These are phyloP conservation scores for Mortierella sp. DNA, from an alignment of 371 early-diverging fungal genomes.

Conservation along the genomic window DNA sequence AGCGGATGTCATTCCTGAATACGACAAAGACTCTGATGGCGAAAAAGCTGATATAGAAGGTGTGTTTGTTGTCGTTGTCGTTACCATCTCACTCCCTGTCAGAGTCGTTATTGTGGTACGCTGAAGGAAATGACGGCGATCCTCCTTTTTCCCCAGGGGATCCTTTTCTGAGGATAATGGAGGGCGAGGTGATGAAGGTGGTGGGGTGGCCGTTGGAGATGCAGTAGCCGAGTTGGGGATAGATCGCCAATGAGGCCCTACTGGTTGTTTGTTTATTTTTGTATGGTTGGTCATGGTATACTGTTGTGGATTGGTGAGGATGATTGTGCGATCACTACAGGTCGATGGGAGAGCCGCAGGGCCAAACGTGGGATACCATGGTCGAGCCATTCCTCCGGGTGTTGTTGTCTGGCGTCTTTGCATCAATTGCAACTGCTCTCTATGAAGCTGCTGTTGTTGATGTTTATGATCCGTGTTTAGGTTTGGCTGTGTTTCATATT, in stretches of 20 bases:
- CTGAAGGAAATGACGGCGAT: background rate
- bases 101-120: background rate
- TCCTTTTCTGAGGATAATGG: background rate
- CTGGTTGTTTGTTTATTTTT: slow-evolving; percentile 28
- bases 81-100: background rate
- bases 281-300: slow-evolving; percentile 26
- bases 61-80: background rate
- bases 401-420: slow-evolving; percentile 30
- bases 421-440: slow-evolving; percentile 35
- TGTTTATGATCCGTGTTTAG: slow-evolving; percentile 28
- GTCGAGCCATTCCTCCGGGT: slow-evolving; percentile 31
- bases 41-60: slow-evolving; percentile 4
- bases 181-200: background rate
- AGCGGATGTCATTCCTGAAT: background rate
- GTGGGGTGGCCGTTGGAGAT: slow-evolving; percentile 7
- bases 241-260: slow-evolving; percentile 52
- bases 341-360: slow-evolving; percentile 25
- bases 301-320: slow-evolving; percentile 30
- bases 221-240: slow-evolving; percentile 12
- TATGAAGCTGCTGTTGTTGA: slow-evolving; percentile 32
- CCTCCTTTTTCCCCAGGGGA: background rate
- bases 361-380: slow-evolving; percentile 51
- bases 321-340: slow-evolving; percentile 42
- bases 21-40: background rate
- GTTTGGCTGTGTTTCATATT: slow-evolving; percentile 3